Evolutionary conservation across 2,329 filamentous ascomycete genomes (phyloP).

Genomic region (Alternaria metachromatica): DNA sequence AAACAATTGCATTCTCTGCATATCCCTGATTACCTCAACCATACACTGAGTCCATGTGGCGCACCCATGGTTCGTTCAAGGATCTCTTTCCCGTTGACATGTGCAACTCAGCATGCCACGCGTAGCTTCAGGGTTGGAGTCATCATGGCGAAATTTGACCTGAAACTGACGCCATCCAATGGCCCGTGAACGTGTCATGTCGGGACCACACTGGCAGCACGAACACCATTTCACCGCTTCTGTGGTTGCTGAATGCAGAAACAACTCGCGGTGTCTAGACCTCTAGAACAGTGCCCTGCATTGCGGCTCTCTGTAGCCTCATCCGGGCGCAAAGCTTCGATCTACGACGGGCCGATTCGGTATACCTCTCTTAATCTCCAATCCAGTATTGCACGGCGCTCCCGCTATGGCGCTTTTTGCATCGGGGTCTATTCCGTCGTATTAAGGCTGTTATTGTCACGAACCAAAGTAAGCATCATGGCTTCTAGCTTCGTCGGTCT

Average conservation of each 20-base stretch:
- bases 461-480: neutral
- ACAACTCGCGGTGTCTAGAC: constrained; percentile 1
- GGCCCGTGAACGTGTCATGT: constrained; percentile 19
- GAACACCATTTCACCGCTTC: constrained; percentile 20
- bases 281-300: constrained; percentile 11
- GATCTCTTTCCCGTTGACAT: constrained; percentile 5
- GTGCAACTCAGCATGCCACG: constrained; percentile 20
- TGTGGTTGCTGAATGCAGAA: neutral
- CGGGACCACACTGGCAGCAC: constrained; percentile 17
- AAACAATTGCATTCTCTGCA: constrained; percentile 28
- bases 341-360: constrained; percentile 8
- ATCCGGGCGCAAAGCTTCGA: constrained; percentile 3
- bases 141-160: constrained; percentile 22
- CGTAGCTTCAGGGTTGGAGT: constrained; percentile 17
- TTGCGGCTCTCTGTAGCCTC: constrained; percentile 13
- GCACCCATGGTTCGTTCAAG: constrained; percentile 6
- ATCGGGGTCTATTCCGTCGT: neutral
- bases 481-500: neutral
- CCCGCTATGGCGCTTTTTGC: constrained; percentile 4
- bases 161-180: constrained; percentile 23
- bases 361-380: neutral
- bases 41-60: neutral
- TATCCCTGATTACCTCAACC: constrained; percentile 2
- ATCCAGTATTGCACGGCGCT: neutral
- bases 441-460: neutral